phyloP scores from a whole-genome alignment of 2,329 filamentous ascomycete genomes.

The Pseudogymnoascus sp. region DNA sequence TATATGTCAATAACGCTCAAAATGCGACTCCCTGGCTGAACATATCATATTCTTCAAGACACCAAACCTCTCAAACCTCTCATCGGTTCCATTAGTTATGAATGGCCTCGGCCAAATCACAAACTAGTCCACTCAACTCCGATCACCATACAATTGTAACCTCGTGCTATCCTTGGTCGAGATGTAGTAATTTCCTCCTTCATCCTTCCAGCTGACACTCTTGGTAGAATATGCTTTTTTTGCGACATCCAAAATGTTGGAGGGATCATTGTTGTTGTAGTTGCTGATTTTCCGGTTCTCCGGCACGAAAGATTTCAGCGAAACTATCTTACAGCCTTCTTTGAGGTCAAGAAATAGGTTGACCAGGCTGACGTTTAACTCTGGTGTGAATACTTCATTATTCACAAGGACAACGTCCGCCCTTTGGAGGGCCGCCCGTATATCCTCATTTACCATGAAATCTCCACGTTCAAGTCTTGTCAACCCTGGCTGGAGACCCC shows the following conservation, averaged over 20 bases:
- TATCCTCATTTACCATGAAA: constrained; percentile 65
- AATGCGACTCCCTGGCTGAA: neutral
- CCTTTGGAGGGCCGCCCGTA: constrained; percentile 65
- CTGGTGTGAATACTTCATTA: constrained; percentile 89
- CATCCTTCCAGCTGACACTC: constrained; percentile 83
- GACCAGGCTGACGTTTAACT: constrained; percentile 75
- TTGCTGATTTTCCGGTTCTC: constrained; percentile 66
- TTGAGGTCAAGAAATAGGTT: constrained; percentile 92
- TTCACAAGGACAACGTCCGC: constrained; percentile 97
- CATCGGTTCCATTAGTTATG: constrained; percentile 7
- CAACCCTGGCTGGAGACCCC: constrained; percentile 74
- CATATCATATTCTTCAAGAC: neutral
- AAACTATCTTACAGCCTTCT: constrained; percentile 80
- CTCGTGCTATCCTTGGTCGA: constrained; percentile 51
- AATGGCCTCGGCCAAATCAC: constrained; percentile 7
- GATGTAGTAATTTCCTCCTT: constrained; percentile 78
- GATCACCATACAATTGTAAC: constrained; percentile 12
- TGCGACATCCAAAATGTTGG: constrained; percentile 72
- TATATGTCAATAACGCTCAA: constrained; percentile 5
- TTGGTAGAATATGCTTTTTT: constrained; percentile 60
- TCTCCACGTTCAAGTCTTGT: constrained; percentile 77
- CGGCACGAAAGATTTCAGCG: constrained; percentile 83
- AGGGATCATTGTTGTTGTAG: constrained; percentile 69
- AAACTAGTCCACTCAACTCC: neutral
- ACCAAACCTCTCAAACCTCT: constrained; percentile 4